These are phyloP conservation scores for Monosporascus cannonballus DNA, from an alignment of 2,329 filamentous ascomycete genomes.

Conservation along the genomic window DNA sequence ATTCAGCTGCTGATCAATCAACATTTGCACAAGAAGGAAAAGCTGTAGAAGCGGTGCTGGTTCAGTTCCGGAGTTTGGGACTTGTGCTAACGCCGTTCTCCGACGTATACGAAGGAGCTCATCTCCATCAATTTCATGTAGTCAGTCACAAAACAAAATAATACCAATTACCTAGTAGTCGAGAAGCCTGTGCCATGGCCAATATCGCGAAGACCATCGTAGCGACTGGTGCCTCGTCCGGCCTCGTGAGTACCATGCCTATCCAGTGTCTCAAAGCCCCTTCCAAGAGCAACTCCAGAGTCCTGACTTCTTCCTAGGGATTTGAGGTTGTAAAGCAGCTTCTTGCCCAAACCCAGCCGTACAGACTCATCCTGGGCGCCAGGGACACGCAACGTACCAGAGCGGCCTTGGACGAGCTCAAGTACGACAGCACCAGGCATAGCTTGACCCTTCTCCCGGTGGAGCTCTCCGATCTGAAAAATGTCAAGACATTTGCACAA, in stretches of 20 bases:
- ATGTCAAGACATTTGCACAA: slow-evolving; percentile 40
- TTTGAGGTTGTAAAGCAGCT: slow-evolving; percentile 49
- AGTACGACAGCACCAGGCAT: slow-evolving; percentile 34
- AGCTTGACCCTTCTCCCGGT: slow-evolving; percentile 40
- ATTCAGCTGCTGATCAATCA: no score
- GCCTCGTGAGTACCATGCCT: slow-evolving; percentile 32
- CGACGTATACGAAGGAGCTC: no score
- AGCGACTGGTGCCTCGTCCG: slow-evolving; percentile 44
- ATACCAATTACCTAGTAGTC: no score
- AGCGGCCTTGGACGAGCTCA: slow-evolving; percentile 34
- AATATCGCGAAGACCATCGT: slow-evolving; percentile 41
- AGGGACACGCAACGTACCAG: slow-evolving; percentile 36
- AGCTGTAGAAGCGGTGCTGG: no score
- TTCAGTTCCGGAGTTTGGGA: no score
- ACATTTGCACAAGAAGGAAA: no score
- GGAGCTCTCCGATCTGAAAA: slow-evolving; percentile 38
- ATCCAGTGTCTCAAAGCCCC: neutral
- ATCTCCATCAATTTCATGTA: neutral
- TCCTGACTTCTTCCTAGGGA: slow-evolving; percentile 29
- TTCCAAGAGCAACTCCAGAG: no score
- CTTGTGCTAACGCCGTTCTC: no score
- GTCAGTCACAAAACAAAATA: no score
- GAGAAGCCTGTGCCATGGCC: slow-evolving; percentile 23
- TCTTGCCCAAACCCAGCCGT: slow-evolving; percentile 36
- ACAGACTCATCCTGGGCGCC: slow-evolving; percentile 43